Base-by-base conservation (phyloP, 495 filamentous ascomycete genomes). In the Aspergillus diversus region DNA sequence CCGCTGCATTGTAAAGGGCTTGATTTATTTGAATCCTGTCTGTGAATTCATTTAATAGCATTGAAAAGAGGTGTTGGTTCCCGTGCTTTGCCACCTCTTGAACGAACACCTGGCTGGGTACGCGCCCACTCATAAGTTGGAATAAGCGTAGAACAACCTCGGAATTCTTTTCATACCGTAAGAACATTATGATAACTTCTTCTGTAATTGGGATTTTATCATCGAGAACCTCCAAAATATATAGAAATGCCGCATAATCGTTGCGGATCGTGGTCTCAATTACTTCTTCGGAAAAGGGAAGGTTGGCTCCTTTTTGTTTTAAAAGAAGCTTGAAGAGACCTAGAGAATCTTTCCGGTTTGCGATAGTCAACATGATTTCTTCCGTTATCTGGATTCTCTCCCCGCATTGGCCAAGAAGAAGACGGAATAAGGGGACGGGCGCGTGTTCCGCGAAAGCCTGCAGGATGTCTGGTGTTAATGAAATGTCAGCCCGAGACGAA, bases 141-240 rank as follows among this genome's bases (percentile, higher is more conserved):
- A 43, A n/a, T 12, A 43, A 5, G 39, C 12, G 12, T 8, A 5
- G n/a, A 8, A 43, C 39, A 43, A 8, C 12, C 7, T 43, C 39
- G 12, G n/a, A n/a, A n/a, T 35, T 55, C 52, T 34, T 34, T 55
- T 5, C 21, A 7, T n/a, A 4, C 0, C 3, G 5, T 5, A 55
- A 27, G 12, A 0, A 5, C 32, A 5, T 6, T 8, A 61, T 43
- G 35, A 61, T 33, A n/a, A 55, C 34, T 32, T 48, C 37, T 48
- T 61, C 50, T 12, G 35, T 61, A n/a, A 55, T 55, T 55, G 35
- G 50, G 17, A 55, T 5, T 33, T 32, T 32, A 11, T 31, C 49
- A 7, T 7, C 37, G 15, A 43, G 55, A 12, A 6, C 9, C 15
- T 33, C 27, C 16, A 61, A n/a, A 33, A 61, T 34, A 9, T 13